Percentiles rank a stretch among this genome's conserved stretches.
These are phyloP conservation scores for Cryptococcus sp. DNA, from an alignment of 1,284 basidiomycete genomes.

Conservation along the genomic window DNA sequence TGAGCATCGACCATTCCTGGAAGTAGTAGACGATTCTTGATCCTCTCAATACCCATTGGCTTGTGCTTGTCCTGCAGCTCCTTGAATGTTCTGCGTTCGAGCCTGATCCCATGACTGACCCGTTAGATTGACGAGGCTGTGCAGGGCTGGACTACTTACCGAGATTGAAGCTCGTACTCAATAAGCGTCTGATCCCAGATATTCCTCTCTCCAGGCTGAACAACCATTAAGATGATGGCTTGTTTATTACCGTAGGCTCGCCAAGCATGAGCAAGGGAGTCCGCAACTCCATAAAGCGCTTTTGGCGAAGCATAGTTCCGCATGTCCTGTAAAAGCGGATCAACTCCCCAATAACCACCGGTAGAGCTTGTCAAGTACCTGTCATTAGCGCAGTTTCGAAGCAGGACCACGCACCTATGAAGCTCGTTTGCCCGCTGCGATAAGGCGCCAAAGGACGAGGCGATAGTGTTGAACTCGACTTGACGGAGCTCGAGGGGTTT, in stretches of 20 bases:
- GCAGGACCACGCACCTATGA: constrained; percentile 60
- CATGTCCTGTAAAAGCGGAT: constrained; percentile 53
- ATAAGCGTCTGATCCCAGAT: constrained; percentile 89
- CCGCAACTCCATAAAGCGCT: constrained; percentile 65
- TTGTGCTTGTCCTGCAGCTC: constrained; percentile 57
- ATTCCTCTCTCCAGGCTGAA: constrained; percentile 87
- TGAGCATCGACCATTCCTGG: constrained; percentile 19
- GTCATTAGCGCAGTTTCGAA: no score
- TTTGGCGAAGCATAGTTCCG: constrained; percentile 70
- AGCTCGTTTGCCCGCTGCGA: constrained; percentile 69
- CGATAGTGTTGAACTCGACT: constrained; percentile 98
- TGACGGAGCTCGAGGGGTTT: constrained; percentile 66
- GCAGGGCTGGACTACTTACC: constrained; percentile 49
- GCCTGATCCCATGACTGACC: constrained; percentile 65
- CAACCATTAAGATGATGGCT: constrained; percentile 69
- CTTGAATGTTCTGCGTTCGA: constrained; percentile 69
- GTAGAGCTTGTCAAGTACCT: constrained; percentile 47
- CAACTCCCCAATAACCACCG: constrained; percentile 58
- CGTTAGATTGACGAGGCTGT: no score
- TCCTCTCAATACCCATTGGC: background rate
- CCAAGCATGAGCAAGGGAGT: constrained; percentile 77
- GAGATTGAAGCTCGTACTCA: constrained; percentile 77
- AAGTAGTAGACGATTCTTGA: background rate
- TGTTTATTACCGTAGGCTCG: constrained; percentile 57
- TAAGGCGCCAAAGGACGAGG: constrained; percentile 81